Percentiles rank a stretch among this genome's conserved stretches.
phyloP scores from a whole-genome alignment of 2,329 filamentous ascomycete species.

The Stylonectria norvegica region DNA sequence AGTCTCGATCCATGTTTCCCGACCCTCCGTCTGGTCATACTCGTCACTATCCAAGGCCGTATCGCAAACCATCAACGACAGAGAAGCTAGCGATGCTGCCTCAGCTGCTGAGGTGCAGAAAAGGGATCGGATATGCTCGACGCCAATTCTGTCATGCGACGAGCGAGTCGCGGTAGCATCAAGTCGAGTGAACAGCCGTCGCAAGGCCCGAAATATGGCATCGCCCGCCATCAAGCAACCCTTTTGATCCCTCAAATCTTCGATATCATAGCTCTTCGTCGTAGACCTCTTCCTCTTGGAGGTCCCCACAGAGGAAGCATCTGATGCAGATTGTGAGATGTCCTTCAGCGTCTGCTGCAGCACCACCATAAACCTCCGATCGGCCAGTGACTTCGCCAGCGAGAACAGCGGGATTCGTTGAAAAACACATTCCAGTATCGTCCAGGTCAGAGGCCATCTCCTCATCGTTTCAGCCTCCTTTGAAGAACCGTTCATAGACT shows the following conservation, averaged over 20 bases:
- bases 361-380: slow-evolving; percentile 64
- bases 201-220: slow-evolving; percentile 47
- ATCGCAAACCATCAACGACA: slow-evolving; percentile 45
- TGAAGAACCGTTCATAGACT: slow-evolving; percentile 52
- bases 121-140: slow-evolving; percentile 56
- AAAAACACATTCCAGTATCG: slow-evolving; percentile 58
- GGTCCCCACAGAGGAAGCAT: slow-evolving; percentile 22
- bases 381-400: slow-evolving; percentile 67
- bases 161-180: slow-evolving; percentile 32
- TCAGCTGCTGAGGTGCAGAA: slow-evolving; percentile 51
- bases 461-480: slow-evolving; percentile 50
- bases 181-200: slow-evolving; percentile 45
- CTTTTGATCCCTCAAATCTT: slow-evolving; percentile 36
- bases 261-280: slow-evolving; percentile 36
- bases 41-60: slow-evolving; percentile 33
- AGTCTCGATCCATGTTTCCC: slow-evolving; percentile 46
- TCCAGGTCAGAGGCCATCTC: slow-evolving; percentile 58
- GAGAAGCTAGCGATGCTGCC: slow-evolving; percentile 42
- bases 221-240: slow-evolving; percentile 46
- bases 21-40: slow-evolving; percentile 34
- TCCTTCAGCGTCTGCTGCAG: slow-evolving; percentile 65
- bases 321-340: slow-evolving; percentile 35
- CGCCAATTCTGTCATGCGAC: slow-evolving; percentile 49
- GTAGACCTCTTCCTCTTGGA: slow-evolving; percentile 48
- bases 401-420: slow-evolving; percentile 65